A percentile compares a stretch with the other conserved stretches of the same genome.
These are phyloP conservation scores for Tubosaeta sp. DNA, from an alignment of 768 basidiomycete species.

Conservation along the genomic window DNA sequence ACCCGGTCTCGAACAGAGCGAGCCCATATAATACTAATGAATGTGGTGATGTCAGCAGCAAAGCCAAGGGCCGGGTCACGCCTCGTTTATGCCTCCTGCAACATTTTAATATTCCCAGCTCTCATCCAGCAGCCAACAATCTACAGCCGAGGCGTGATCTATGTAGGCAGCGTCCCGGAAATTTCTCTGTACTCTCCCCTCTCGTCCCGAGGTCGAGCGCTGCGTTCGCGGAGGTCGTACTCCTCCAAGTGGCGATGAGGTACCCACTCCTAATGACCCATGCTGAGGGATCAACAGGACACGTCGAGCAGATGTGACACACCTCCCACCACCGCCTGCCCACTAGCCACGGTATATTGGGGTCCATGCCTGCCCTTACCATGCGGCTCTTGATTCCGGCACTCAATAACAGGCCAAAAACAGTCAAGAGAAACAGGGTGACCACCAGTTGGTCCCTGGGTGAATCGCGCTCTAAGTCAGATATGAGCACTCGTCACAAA, in stretches of 20 bases:
- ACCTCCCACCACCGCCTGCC: conserved; percentile 86
- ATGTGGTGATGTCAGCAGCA: not conserved
- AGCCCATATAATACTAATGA: conserved; percentile 56
- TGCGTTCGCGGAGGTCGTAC: conserved; percentile 41
- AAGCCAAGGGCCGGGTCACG: not conserved
- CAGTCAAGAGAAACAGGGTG: conserved; percentile 82
- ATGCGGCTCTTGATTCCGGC: conserved; percentile 83
- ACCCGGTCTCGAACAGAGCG: conserved; percentile 51
- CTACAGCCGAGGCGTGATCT: conserved; percentile 1
- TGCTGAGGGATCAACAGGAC: conserved; percentile 18
- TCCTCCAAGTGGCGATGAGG: conserved; percentile 53
- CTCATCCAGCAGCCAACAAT: not conserved
- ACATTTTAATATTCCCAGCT: conserved; percentile 10
- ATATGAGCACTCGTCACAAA: conserved; percentile 25
- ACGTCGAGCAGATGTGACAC: conserved; percentile 25
- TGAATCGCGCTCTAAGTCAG: conserved; percentile 77
- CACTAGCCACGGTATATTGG: conserved; percentile 57
- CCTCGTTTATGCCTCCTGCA: not conserved
- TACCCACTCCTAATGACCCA: conserved; percentile 28
- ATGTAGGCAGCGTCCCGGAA: conserved; percentile 25
- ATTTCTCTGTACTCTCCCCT: conserved; percentile 47
- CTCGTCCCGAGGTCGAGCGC: conserved; percentile 27
- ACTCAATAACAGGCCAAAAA: conserved; percentile 79
- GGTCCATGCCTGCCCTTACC: conserved; percentile 69
- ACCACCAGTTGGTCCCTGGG: conserved; percentile 94